These are phyloP conservation scores for Saccharomycopsis sp. DNA, from an alignment of 805 yeast species.

Conservation along the genomic window DNA sequence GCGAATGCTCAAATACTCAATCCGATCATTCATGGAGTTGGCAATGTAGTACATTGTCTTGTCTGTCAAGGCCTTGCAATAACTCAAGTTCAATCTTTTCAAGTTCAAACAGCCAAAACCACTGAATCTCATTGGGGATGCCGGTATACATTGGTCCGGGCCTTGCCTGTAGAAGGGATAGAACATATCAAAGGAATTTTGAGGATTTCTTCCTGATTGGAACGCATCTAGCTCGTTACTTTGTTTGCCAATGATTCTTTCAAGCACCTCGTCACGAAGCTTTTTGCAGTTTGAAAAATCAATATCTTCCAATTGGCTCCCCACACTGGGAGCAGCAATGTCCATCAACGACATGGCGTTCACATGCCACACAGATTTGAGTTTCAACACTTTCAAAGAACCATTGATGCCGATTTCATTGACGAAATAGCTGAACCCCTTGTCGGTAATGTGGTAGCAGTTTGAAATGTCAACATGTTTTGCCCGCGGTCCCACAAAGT, in stretches of 20 bases:
- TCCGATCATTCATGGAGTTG: constrained; percentile 43
- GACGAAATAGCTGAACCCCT: constrained; percentile 61
- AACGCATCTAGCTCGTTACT: too few relatives aligned
- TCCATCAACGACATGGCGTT: constrained; percentile 80
- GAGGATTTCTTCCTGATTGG: too few relatives aligned
- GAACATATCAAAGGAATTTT: background rate
- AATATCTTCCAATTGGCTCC: constrained; percentile 46
- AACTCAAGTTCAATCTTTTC: constrained; percentile 49
- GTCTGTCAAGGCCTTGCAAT: constrained; percentile 70
- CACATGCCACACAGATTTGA: constrained; percentile 70
- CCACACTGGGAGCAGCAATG: constrained; percentile 55
- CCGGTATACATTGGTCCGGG: too few relatives aligned
- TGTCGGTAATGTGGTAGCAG: constrained; percentile 72
- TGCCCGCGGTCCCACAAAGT: constrained; percentile 66
- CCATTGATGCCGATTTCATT: constrained; percentile 65
- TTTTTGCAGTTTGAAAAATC: constrained; percentile 68
- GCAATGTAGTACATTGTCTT: constrained; percentile 56
- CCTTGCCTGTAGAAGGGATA: too few relatives aligned
- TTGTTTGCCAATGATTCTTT: constrained; percentile 62
- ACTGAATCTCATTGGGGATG: too few relatives aligned
- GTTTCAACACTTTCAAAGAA: constrained; percentile 41
- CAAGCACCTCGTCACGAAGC: constrained; percentile 62
- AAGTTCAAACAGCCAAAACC: constrained; percentile 50
- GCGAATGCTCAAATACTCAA: constrained; percentile 52
- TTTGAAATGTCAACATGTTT: constrained; percentile 51